phyloP scores from a whole-genome alignment of 2,329 filamentous ascomycete species.

The Beauveria scarabaeidicola region DNA sequence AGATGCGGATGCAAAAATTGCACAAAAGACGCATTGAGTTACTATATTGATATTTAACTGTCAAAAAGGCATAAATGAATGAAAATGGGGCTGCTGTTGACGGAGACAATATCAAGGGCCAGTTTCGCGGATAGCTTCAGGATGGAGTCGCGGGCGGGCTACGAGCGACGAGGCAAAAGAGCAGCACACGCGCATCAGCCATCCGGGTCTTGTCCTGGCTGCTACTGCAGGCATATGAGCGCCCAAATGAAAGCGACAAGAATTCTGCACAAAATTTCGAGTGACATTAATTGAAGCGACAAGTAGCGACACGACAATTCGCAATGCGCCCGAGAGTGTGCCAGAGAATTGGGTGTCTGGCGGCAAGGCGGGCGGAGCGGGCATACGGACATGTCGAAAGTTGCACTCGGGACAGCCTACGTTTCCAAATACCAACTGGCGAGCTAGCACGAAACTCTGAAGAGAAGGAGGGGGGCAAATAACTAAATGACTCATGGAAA shows the following conservation, averaged over 20 bases:
- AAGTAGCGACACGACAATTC: constrained; percentile 18
- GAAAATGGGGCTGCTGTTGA: constrained; percentile 7
- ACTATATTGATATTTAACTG: not conserved
- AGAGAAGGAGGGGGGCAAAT: constrained; percentile 13
- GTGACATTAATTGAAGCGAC: not conserved
- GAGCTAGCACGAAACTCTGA: constrained; percentile 18
- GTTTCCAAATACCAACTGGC: not conserved
- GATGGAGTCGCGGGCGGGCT: not conserved
- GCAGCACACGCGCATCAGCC: not conserved
- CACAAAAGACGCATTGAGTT: not conserved
- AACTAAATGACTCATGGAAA: constrained; percentile 25
- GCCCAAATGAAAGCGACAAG: constrained; percentile 2
- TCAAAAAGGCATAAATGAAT: not conserved
- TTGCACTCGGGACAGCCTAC: not conserved
- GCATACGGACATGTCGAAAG: not conserved
- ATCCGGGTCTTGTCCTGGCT: not conserved
- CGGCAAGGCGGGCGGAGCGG: constrained; percentile 3
- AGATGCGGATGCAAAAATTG: not conserved
- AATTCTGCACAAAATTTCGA: not conserved
- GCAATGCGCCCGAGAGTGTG: constrained; percentile 25
- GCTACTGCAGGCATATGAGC: constrained; percentile 6
- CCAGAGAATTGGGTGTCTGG: constrained; percentile 8
- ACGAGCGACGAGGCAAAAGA: not conserved
- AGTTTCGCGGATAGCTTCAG: constrained; percentile 14
- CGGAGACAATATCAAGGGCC: constrained; percentile 1